Evolutionary conservation across 179 eudicot species (phyloP), one percentile per base, ranked within the genome.

Genomic region (Vitellaria paradoxa): DNA sequence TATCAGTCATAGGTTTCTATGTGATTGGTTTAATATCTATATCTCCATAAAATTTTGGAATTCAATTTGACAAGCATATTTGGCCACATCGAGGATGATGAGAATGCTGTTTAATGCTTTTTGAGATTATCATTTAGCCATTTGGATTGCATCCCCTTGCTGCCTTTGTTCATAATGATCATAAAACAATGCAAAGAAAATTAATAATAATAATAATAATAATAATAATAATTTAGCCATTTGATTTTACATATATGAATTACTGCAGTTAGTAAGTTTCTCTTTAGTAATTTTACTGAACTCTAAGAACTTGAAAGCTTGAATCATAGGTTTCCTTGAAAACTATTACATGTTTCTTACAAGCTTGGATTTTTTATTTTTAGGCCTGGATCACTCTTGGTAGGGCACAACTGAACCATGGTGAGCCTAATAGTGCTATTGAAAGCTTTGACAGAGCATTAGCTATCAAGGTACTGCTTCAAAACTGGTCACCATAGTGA

Each of bases 321-420:
- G 0, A 5, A 47, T 50, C 49, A 4, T 15, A 70, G 73, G n/a
- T 12, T 42, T 74, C 17, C 3, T 42, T 61, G 26, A 6, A 15
- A 24, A 24, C 55, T 13, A 9, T 30, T 24, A 0, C 7, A 52
- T 50, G 60, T 7, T 55, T 18, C 63, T 71, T 9, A 55, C 62
- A 26, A 53, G 24, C 14, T 53, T 47, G 59, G n/a, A 70, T n/a
- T 71, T 68, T 78, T 72, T 1, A 70, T 76, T 82, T 80, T 50
- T 82, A 93, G 98, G 95, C 92, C n/a, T 93, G 97, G 98, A 78
- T 86, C 50, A 92, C 98, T 17, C 95, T 93, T 76, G 97, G 97
- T 76, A 85, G 95, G 84, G 92, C 98, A 68, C 98, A 93, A 74
- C 80, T 93, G 73, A 92, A 93, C 80, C 92, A 84, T 71, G 97